Evolutionary conservation across 345 rosid species (phyloP).

Genomic region (Carallia brachiata): DNA sequence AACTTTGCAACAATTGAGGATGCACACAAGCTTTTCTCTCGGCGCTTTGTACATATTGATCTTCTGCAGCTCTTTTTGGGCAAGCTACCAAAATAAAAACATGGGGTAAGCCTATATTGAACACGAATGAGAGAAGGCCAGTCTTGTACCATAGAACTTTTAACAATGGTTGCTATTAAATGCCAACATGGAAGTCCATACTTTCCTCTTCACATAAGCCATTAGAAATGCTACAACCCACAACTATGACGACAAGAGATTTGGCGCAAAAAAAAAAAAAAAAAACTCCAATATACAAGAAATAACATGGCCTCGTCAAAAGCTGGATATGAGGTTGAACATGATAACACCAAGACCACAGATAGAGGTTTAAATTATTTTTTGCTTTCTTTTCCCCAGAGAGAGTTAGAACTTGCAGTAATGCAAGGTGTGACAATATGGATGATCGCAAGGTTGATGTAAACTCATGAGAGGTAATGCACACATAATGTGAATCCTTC

Average conservation of each 20-base stretch:
- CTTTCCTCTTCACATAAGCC: neutral
- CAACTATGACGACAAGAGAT: no score
- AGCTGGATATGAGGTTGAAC: neutral
- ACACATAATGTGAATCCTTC: neutral
- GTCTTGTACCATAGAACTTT: neutral
- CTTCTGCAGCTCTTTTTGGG: constrained; percentile 95
- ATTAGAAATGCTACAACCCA: no score
- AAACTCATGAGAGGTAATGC: no score
- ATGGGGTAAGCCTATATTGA: constrained; percentile 1
- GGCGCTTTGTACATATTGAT: constrained; percentile 96
- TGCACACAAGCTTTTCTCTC: constrained; percentile 90
- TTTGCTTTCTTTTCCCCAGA: no score
- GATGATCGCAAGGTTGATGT: no score
- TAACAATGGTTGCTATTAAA: neutral
- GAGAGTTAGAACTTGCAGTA: no score
- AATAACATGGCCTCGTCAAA: no score
- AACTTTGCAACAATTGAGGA: constrained; percentile 94
- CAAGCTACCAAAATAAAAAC: constrained; percentile 54
- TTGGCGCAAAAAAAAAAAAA: no score
- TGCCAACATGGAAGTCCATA: neutral
- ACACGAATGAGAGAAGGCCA: neutral
- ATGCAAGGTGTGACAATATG: no score
- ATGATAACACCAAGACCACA: neutral
- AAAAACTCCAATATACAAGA: no score
- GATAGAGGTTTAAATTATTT: neutral